phyloP scores from a whole-genome alignment of 1,139 yeast genomes.

The Suhomyces chickasaworum region DNA sequence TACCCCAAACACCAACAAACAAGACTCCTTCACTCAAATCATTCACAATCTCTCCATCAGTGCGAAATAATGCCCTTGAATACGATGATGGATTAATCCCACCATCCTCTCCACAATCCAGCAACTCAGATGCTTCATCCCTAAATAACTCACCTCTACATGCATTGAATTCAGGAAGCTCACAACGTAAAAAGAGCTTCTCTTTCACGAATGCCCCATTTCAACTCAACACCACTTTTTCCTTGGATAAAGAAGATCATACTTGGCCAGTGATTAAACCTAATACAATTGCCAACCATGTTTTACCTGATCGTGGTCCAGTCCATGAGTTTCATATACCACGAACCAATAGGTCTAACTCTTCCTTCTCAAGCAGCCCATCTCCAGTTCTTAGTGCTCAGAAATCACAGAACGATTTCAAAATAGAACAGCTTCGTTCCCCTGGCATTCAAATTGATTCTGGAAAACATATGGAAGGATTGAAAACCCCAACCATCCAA shows the following conservation, averaged over 20 bases:
- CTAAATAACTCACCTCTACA: conserved; percentile 14
- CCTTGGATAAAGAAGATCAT: conserved; percentile 11
- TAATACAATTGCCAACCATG: conserved; percentile 16
- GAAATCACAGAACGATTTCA: neutral
- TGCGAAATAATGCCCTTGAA: conserved; percentile 17
- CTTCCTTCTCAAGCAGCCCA: conserved; percentile 10
- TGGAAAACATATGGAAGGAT: neutral
- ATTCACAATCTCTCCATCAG: conserved; percentile 43
- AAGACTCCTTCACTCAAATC: conserved; percentile 42
- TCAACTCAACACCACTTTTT: conserved; percentile 2
- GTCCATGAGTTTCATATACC: conserved; percentile 13
- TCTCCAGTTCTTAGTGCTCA: conserved; percentile 11
- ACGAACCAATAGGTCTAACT: conserved; percentile 5
- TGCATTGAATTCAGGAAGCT: neutral
- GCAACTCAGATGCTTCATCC: conserved; percentile 18
- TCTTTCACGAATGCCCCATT: conserved; percentile 12
- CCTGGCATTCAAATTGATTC: neutral
- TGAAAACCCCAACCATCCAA: conserved; percentile 1
- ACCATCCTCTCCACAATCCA: conserved; percentile 25
- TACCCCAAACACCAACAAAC: conserved; percentile 16
- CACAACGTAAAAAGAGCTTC: conserved; percentile 11
- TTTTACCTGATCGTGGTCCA: conserved; percentile 13
- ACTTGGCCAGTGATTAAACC: conserved; percentile 18
- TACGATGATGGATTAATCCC: conserved; percentile 4
- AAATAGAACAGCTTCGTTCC: neutral